phyloP scores from a whole-genome alignment of 1,284 basidiomycete genomes.

The Ustanciosporium gigantosporum region DNA sequence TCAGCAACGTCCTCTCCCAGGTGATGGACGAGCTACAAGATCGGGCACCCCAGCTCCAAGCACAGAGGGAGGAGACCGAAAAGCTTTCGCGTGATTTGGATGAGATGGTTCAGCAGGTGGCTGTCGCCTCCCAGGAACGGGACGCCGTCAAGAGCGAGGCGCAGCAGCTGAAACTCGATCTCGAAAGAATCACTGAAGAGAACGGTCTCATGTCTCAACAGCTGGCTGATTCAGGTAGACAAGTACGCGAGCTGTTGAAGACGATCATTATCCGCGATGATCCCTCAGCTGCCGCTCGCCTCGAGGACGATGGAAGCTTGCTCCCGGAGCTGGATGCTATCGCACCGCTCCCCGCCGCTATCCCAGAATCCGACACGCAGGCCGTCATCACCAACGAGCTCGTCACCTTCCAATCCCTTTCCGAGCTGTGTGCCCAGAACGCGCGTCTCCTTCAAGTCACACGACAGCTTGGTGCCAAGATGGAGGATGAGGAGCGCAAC shows the following conservation, averaged over 20 bases:
- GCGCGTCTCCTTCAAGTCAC: constrained; percentile 81
- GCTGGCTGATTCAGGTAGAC: constrained; percentile 81
- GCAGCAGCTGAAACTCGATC: constrained; percentile 70
- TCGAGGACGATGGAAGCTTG: constrained; percentile 66
- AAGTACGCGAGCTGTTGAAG: constrained; percentile 77
- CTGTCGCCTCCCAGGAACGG: constrained; percentile 39
- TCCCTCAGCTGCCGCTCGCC: constrained; percentile 74
- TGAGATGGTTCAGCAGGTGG: constrained; percentile 32
- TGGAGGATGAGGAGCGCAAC: constrained; percentile 61
- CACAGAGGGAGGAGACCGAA: constrained; percentile 57
- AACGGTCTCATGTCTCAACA: constrained; percentile 70
- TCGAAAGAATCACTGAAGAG: constrained; percentile 67
- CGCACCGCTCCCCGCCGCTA: constrained; percentile 17
- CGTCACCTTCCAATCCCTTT: constrained; percentile 82
- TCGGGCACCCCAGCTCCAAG: constrained; percentile 50
- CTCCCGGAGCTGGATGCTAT: constrained; percentile 49
- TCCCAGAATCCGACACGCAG: constrained; percentile 47
- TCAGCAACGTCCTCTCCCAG: constrained; percentile 48
- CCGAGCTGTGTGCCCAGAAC: constrained; percentile 84
- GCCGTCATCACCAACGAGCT: constrained; percentile 85
- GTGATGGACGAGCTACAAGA: constrained; percentile 57
- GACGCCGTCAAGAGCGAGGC: constrained; percentile 64
- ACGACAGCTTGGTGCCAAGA: constrained; percentile 66
- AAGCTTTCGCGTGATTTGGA: constrained; percentile 47
- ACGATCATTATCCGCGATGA: constrained; percentile 80